phyloP scores from a whole-genome alignment of 1,284 basidiomycete genomes.

The Trametes hirsuta region DNA sequence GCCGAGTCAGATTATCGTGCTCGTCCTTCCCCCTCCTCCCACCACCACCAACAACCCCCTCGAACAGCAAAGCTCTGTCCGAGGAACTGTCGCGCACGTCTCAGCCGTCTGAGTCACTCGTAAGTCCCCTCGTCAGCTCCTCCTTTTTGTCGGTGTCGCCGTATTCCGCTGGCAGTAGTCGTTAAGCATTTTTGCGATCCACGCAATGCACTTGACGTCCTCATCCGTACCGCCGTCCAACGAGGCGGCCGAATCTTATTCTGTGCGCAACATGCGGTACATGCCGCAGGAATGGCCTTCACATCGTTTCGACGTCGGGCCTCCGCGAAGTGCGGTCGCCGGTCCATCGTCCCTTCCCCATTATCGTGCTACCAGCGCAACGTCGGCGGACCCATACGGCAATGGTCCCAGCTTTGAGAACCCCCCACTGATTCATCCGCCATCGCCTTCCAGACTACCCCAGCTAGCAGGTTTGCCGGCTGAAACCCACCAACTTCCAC shows the following conservation, averaged over 20 bases:
- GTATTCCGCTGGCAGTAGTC: slow-evolving; percentile 28
- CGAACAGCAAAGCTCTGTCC: slow-evolving; percentile 33
- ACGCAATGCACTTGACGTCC: slow-evolving; percentile 24
- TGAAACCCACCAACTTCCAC: slow-evolving; percentile 31
- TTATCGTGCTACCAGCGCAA: slow-evolving; percentile 16
- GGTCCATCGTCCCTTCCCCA: slow-evolving; percentile 25
- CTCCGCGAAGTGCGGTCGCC: slow-evolving; percentile 22
- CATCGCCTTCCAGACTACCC: slow-evolving; percentile 45
- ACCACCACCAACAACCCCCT: slow-evolving; percentile 31
- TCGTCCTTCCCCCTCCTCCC: slow-evolving; percentile 24
- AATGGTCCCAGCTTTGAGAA: slow-evolving; percentile 32
- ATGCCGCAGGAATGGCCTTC: slow-evolving; percentile 26
- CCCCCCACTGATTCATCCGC: slow-evolving; percentile 42
- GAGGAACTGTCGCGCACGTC: slow-evolving; percentile 23
- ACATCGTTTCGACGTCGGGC: slow-evolving; percentile 25
- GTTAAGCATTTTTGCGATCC: slow-evolving; percentile 23
- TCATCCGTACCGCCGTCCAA: slow-evolving; percentile 22
- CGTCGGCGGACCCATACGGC: slow-evolving; percentile 32
- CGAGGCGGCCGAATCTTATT: slow-evolving; percentile 25
- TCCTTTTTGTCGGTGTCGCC: slow-evolving; percentile 21
- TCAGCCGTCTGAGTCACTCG: slow-evolving; percentile 27
- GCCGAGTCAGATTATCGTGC: slow-evolving; percentile 40
- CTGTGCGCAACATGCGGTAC: slow-evolving; percentile 26
- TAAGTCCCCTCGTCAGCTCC: slow-evolving; percentile 35
- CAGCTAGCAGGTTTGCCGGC: slow-evolving; percentile 46